Evolutionary conservation across 257 asterid species (phyloP).

Genomic region (Scutellaria baicalensis): DNA sequence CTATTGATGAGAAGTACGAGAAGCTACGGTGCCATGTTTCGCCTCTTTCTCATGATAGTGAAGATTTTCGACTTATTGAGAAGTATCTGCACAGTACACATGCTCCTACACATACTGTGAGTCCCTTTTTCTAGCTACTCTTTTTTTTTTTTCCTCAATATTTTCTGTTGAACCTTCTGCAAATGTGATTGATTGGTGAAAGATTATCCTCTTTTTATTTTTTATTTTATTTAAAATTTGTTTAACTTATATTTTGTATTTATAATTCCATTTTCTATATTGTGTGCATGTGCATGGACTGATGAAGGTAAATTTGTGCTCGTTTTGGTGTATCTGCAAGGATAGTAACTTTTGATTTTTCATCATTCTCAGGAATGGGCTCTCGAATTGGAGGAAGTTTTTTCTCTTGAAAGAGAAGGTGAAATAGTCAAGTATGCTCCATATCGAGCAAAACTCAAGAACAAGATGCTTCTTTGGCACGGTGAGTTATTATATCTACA

Average conservation of each 20-base stretch:
- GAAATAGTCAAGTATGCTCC: slow-evolving; percentile 79
- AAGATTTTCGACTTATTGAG: slow-evolving; percentile 69
- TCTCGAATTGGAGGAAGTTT: slow-evolving; percentile 92
- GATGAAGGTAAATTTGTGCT: neutral
- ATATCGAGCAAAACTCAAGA: slow-evolving; percentile 62
- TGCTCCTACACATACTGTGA: slow-evolving; percentile 96
- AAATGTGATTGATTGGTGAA: neutral
- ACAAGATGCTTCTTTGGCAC: slow-evolving; percentile 98
- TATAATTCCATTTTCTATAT: neutral
- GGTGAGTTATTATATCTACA: slow-evolving; percentile 43
- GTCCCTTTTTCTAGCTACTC: slow-evolving; percentile 15
- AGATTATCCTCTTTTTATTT: neutral
- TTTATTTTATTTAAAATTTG: neutral
- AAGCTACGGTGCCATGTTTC: slow-evolving; percentile 67
- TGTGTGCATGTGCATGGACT: neutral
- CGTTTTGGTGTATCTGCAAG: neutral
- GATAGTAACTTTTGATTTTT: neutral
- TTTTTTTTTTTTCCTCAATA: neutral
- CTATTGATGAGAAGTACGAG: slow-evolving; percentile 78
- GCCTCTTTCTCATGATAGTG: slow-evolving; percentile 75
- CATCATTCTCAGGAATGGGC: slow-evolving; percentile 65
- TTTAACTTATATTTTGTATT: neutral
- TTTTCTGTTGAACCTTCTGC: neutral
- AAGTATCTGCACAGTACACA: slow-evolving; percentile 83
- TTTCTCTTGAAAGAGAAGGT: slow-evolving; percentile 79